A percentile compares a stretch with the other conserved stretches of the same genome.
phyloP scores from a whole-genome alignment of 176 grass and related monocot genomes.

The Thinopyrum elongatum region DNA sequence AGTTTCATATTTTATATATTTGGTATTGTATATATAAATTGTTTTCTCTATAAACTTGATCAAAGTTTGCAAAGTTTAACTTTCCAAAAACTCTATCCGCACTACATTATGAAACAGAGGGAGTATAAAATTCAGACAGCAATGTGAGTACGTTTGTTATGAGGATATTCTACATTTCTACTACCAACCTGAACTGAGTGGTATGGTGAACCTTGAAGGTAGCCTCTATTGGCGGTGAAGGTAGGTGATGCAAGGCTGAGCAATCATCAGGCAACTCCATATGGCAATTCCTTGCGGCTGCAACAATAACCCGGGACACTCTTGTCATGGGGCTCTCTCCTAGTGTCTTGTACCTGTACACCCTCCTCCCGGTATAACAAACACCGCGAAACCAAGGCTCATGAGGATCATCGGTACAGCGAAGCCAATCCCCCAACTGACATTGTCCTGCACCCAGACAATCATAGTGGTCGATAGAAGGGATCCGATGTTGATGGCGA shows the following conservation, averaged over 20 bases:
- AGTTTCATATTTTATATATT: too few relatives aligned
- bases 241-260: background rate
- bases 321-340: slow-evolving; percentile 39
- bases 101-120: too few relatives aligned
- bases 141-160: background rate
- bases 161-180: too few relatives aligned
- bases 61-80: too few relatives aligned
- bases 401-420: slow-evolving; percentile 24
- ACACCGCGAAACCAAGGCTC: slow-evolving; percentile 18
- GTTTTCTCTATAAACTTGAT: too few relatives aligned
- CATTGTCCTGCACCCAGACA: slow-evolving; percentile 45
- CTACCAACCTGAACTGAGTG: background rate
- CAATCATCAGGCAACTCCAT: slow-evolving; percentile 5
- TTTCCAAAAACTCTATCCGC: too few relatives aligned
- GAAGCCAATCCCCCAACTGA: slow-evolving; percentile 40
- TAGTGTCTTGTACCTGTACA: slow-evolving; percentile 26
- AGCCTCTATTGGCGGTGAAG: background rate
- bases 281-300: slow-evolving; percentile 24
- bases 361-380: slow-evolving; percentile 8
- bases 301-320: slow-evolving; percentile 47
- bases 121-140: background rate
- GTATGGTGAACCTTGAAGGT: background rate
- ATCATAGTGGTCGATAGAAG: slow-evolving; percentile 21
- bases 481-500: slow-evolving; percentile 3
- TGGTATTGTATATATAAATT: too few relatives aligned